phyloP scores from a whole-genome alignment of 2,329 filamentous ascomycete species.

The Cephalotrichum gorgonifer region DNA sequence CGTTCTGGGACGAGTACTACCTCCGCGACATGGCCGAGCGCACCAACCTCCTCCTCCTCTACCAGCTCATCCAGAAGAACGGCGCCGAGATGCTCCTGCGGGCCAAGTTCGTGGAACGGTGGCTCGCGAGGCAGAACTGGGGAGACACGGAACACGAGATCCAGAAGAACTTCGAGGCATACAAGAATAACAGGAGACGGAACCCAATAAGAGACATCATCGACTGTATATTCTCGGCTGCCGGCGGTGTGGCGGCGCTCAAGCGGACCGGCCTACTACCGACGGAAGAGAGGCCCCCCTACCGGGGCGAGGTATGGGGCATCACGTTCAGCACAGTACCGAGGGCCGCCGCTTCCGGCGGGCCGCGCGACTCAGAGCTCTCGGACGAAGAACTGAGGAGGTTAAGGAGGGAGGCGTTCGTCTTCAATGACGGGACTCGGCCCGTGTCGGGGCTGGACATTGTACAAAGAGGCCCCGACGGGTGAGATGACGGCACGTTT shows the following conservation, averaged over 20 bases:
- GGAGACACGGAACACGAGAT: slow-evolving; percentile 44
- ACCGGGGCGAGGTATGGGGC: slow-evolving; percentile 12
- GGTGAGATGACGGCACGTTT: not conserved
- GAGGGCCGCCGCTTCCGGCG: not conserved
- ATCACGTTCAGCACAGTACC: slow-evolving; percentile 2
- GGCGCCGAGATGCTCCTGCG: slow-evolving; percentile 46
- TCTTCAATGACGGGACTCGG: slow-evolving; percentile 75
- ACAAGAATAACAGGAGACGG: slow-evolving; percentile 34
- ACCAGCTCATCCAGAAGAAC: slow-evolving; percentile 49
- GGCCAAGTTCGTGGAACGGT: slow-evolving; percentile 58
- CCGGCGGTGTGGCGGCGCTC: slow-evolving; percentile 39
- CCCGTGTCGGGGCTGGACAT: slow-evolving; percentile 69
- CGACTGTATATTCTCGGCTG: slow-evolving; percentile 34
- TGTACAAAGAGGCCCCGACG: slow-evolving; percentile 40
- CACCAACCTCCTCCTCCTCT: slow-evolving; percentile 46
- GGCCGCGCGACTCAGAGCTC: slow-evolving; percentile 32
- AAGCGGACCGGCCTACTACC: slow-evolving; percentile 37
- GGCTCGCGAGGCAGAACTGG: slow-evolving; percentile 66
- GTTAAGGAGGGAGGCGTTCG: slow-evolving; percentile 77
- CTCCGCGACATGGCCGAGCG: slow-evolving; percentile 52
- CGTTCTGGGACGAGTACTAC: slow-evolving; percentile 51
- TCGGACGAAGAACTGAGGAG: slow-evolving; percentile 60
- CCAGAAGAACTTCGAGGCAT: slow-evolving; percentile 40
- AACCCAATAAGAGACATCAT: slow-evolving; percentile 40
- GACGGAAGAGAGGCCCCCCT: slow-evolving; percentile 17